phyloP scores from a whole-genome alignment of 1,284 basidiomycete species.

The Boletellus deceptivus region DNA sequence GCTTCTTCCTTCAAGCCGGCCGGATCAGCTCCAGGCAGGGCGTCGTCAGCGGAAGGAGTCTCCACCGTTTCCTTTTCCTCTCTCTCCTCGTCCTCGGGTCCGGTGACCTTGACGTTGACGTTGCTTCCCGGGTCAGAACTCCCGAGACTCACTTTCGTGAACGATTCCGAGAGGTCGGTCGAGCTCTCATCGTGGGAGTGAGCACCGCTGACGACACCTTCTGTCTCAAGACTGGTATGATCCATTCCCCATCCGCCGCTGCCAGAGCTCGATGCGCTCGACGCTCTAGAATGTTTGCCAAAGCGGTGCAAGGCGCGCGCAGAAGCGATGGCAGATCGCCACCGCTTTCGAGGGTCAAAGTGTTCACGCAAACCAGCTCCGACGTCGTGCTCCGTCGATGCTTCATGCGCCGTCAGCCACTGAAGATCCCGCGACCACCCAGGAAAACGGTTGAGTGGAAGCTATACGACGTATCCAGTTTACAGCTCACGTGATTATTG shows the following conservation, averaged over 20 bases:
- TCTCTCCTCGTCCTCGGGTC: conserved; percentile 27
- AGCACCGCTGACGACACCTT: conserved; percentile 4
- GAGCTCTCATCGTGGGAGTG: conserved; percentile 21
- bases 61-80: conserved; percentile 26
- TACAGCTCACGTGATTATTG: conserved; percentile 42
- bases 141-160: conserved; percentile 31
- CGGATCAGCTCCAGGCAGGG: conserved; percentile 21
- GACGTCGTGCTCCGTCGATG: conserved; percentile 71
- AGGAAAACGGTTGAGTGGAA: neutral
- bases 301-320: conserved; percentile 56
- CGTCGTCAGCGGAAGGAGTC: conserved; percentile 16
- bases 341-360: conserved; percentile 68
- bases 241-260: conserved; percentile 35
- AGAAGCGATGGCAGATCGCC: conserved; percentile 66
- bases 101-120: conserved; percentile 32
- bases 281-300: conserved; percentile 40
- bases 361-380: conserved; percentile 68
- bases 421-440: conserved; percentile 24
- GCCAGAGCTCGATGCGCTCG: conserved; percentile 30
- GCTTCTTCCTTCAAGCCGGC: conserved; percentile 12
- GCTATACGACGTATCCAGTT: neutral
- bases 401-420: conserved; percentile 58
- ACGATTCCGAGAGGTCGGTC: conserved; percentile 22
- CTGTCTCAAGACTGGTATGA: conserved; percentile 17
- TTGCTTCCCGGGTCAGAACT: conserved; percentile 27